These are phyloP conservation scores for Henckelia pumila DNA, from an alignment of 257 asterid genomes.

Conservation along the genomic window DNA sequence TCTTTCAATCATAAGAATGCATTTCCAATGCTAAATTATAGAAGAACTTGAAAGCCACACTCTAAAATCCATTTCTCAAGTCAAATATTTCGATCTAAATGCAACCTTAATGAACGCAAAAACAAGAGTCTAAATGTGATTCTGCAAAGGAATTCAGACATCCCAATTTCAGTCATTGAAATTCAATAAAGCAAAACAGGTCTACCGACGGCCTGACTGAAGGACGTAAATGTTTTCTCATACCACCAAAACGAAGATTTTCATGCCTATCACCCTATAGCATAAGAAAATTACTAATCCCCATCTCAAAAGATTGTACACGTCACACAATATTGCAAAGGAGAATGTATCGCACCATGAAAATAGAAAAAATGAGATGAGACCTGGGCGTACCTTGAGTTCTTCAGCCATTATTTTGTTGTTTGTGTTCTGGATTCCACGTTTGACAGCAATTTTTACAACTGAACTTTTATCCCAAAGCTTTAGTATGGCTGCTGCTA, in stretches of 20 bases:
- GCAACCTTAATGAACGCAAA: background rate
- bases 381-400: constrained; percentile 61
- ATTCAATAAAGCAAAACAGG: background rate
- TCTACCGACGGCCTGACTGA: background rate
- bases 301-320: background rate
- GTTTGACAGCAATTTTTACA: constrained; percentile 97
- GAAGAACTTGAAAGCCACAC: too few species aligned
- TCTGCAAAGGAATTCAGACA: background rate
- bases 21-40: too few species aligned
- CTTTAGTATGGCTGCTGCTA: constrained; percentile 80
- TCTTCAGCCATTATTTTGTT: constrained; percentile 96
- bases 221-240: background rate
- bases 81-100: background rate
- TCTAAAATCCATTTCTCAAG: too few species aligned
- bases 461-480: constrained; percentile 96
- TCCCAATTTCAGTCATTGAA: background rate
- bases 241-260: constrained; percentile 6
- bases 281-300: constrained; percentile 9
- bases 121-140: constrained; percentile 8
- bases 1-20: too few species aligned
- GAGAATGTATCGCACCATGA: constrained; percentile 6
- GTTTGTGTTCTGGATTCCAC: constrained; percentile 98
- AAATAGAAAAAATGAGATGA: constrained; percentile 9
- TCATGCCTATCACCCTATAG: constrained; percentile 12
- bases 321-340: background rate